These are phyloP conservation scores for Wickerhamiella australiensis DNA, from an alignment of 805 yeast species.

Conservation along the genomic window DNA sequence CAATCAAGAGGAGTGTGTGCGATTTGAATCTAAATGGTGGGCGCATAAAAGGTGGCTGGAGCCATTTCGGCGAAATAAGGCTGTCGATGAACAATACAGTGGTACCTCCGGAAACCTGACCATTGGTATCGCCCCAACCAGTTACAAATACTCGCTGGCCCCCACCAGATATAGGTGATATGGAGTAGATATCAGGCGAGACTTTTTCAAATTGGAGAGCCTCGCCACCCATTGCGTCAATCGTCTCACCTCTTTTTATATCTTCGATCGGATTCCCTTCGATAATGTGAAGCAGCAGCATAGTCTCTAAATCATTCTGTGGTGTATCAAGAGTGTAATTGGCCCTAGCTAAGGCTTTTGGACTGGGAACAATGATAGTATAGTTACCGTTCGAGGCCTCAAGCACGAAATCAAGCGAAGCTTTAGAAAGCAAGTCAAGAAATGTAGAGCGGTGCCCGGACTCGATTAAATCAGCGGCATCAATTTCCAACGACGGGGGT, in stretches of 20 bases:
- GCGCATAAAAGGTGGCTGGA: slow-evolving; percentile 20
- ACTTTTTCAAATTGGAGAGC: slow-evolving; percentile 22
- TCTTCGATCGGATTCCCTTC: slow-evolving; percentile 38
- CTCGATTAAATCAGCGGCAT: slow-evolving; percentile 42
- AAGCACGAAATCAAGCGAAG: slow-evolving; percentile 29
- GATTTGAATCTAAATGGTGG: slow-evolving; percentile 25
- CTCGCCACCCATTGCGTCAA: slow-evolving; percentile 22
- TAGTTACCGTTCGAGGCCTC: slow-evolving; percentile 30
- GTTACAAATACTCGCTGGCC: slow-evolving; percentile 24
- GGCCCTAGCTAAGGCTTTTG: slow-evolving; percentile 40
- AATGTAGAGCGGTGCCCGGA: slow-evolving; percentile 42
- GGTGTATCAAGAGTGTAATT: slow-evolving; percentile 38
- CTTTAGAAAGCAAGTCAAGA: slow-evolving; percentile 33
- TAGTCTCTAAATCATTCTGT: slow-evolving; percentile 18
- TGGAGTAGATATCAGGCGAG: slow-evolving; percentile 11
- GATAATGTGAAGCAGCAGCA: slow-evolving; percentile 58
- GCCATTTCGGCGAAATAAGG: slow-evolving; percentile 28
- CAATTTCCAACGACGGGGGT: slow-evolving; percentile 45
- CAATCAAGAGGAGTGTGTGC: slow-evolving; percentile 25
- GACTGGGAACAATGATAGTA: slow-evolving; percentile 65
- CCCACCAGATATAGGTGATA: slow-evolving; percentile 18
- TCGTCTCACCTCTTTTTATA: slow-evolving; percentile 19
- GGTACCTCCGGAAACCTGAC: slow-evolving; percentile 16
- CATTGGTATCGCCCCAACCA: slow-evolving; percentile 19
- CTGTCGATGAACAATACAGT: slow-evolving; percentile 27